phyloP scores from a whole-genome alignment of 129 eudicot genomes.

The Sambucus nigra region DNA sequence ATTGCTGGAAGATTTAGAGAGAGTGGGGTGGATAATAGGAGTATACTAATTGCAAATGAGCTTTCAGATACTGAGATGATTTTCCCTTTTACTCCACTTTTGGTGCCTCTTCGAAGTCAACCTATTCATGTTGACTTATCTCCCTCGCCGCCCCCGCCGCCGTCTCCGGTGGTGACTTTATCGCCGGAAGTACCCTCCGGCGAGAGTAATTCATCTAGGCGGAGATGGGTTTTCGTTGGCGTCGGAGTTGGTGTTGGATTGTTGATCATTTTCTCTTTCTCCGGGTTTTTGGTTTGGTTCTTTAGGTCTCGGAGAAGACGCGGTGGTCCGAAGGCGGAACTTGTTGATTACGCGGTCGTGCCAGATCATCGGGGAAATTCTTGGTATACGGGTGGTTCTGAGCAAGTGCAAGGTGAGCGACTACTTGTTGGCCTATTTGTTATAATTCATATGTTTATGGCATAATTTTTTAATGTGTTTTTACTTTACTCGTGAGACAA shows the following conservation, averaged over 20 bases:
- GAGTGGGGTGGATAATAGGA: constrained; percentile 13
- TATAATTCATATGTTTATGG: too few species aligned
- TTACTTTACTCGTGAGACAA: too few species aligned
- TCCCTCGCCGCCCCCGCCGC: constrained; percentile 27
- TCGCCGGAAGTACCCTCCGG: too few species aligned
- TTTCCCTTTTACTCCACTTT: constrained; percentile 50
- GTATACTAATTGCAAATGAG: constrained; percentile 47
- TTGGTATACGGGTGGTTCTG: too few species aligned
- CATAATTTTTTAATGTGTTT: too few species aligned
- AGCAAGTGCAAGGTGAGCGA: too few species aligned
- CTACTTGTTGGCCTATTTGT: too few species aligned
- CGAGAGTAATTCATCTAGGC: constrained; percentile 23
- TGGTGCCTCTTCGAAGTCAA: constrained; percentile 45
- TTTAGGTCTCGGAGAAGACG: not conserved
- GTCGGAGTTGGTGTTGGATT: constrained; percentile 50
- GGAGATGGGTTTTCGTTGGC: constrained; percentile 44
- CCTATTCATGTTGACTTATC: constrained; percentile 27
- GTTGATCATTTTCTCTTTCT: constrained; percentile 20
- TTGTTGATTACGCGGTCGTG: constrained; percentile 1
- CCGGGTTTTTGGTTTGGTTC: constrained; percentile 31
- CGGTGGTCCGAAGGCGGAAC: not conserved
- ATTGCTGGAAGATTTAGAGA: constrained; percentile 28
- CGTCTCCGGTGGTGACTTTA: constrained; percentile 24
- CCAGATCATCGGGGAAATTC: constrained; percentile 26
- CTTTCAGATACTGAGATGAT: constrained; percentile 3